A percentile compares a stretch with the other conserved stretches of the same genome.
Conservation (phyloP, 305 asterid genomes). For the Petunia hybrid region DNA sequence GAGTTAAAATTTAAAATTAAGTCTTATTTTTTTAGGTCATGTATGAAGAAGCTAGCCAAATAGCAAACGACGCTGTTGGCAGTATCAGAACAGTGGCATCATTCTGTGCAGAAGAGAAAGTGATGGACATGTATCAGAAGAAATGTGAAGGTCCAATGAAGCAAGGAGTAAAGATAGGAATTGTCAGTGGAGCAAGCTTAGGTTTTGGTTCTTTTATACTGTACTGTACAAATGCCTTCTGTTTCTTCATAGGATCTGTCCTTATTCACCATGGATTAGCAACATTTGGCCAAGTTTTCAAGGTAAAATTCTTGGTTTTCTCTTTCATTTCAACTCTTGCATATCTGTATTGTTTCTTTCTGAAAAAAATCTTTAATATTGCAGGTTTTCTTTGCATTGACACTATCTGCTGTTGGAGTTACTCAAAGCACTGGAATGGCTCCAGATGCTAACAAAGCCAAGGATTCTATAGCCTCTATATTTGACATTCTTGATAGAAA, state of each 20-base stretch:
- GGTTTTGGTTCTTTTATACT: constrained; percentile 59
- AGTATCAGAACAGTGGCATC: constrained; percentile 90
- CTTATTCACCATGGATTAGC: constrained; percentile 61
- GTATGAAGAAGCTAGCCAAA: constrained; percentile 95
- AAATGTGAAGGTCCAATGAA: constrained; percentile 72
- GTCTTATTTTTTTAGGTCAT: constrained; percentile 49
- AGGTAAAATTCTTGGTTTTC: constrained; percentile 44
- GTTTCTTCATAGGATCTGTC: constrained; percentile 78
- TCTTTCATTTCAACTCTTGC: neutral
- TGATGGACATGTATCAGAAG: constrained; percentile 63
- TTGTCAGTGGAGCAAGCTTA: constrained; percentile 65
- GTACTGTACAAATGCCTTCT: constrained; percentile 61
- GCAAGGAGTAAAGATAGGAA: constrained; percentile 67
- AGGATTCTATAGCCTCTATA: constrained; percentile 77
- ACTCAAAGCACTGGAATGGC: constrained; percentile 88
- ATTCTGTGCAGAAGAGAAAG: constrained; percentile 79
- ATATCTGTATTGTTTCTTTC: neutral
- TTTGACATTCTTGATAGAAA: constrained; percentile 79
- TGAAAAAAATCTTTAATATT: constrained; percentile 2
- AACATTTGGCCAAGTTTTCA: constrained; percentile 66
- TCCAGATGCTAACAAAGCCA: constrained; percentile 89
- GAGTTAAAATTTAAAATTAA: neutral
- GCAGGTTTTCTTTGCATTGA: constrained; percentile 94
- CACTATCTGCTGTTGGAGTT: constrained; percentile 83
- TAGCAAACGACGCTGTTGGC: constrained; percentile 88